phyloP scores from a whole-genome alignment of 2,329 filamentous ascomycete genomes.

The Calcarisporium arbuscula region DNA sequence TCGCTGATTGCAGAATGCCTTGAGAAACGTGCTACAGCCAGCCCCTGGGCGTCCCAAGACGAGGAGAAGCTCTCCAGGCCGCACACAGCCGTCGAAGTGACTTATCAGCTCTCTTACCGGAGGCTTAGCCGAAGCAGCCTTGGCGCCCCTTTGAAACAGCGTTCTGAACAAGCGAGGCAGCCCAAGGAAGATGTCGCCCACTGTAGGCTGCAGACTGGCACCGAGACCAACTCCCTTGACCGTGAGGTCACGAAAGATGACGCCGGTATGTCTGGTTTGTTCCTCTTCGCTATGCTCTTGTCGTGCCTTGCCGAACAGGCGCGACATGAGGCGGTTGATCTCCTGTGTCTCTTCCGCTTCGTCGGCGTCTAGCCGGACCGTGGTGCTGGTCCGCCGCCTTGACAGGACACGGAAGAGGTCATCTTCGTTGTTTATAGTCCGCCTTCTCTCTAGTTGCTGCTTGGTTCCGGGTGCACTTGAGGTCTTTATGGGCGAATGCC shows the following conservation, averaged over 20 bases:
- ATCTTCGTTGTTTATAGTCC: conserved; percentile 36
- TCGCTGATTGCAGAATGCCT: conserved; percentile 65
- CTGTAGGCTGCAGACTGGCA: conserved; percentile 43
- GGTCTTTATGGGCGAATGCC: conserved; percentile 22
- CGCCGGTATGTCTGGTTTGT: conserved; percentile 61
- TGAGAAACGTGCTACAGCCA: conserved; percentile 66
- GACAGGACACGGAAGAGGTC: conserved; percentile 45
- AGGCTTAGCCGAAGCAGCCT: conserved; percentile 46
- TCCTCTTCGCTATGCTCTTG: conserved; percentile 63
- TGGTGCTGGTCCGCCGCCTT: conserved; percentile 36
- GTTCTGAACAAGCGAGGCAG: conserved; percentile 40
- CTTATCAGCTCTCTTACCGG: conserved; percentile 60
- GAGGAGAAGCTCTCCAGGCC: conserved; percentile 63
- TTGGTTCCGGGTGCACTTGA: conserved; percentile 6
- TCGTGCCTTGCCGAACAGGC: conserved; percentile 62
- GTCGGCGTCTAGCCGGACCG: conserved; percentile 21
- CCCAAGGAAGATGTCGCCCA: conserved; percentile 60
- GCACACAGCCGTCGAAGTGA: conserved; percentile 59
- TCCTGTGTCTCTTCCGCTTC: conserved; percentile 39
- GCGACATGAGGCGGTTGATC: conserved; percentile 58
- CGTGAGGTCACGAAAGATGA: conserved; percentile 63
- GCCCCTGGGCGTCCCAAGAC: conserved; percentile 62
- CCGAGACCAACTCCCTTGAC: conserved; percentile 65
- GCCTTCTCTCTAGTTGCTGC: conserved; percentile 15
- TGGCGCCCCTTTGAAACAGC: conserved; percentile 41